phyloP scores from a whole-genome alignment of 1,139 yeast genomes.

The Magnusiomyces suaveolens region DNA sequence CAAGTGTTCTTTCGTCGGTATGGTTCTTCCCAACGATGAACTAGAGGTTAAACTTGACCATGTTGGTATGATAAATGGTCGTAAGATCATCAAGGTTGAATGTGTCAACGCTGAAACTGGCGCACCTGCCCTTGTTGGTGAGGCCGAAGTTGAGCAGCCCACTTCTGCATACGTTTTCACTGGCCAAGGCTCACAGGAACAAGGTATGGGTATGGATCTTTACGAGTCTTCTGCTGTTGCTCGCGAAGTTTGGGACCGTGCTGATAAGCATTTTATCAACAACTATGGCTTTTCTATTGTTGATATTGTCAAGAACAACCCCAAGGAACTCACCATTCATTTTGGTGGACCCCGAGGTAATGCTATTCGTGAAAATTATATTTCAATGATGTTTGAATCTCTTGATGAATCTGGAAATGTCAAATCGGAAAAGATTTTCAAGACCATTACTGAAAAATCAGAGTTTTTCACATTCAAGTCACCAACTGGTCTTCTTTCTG shows the following conservation, averaged over 20 bases:
- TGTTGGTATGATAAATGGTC: conserved; percentile 97
- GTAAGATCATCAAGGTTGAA: conserved; percentile 91
- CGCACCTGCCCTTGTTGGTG: conserved; percentile 72
- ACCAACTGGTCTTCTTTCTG: conserved; percentile 90
- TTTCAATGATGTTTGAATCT: conserved; percentile 95
- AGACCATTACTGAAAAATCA: conserved; percentile 72
- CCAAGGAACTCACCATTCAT: conserved; percentile 87
- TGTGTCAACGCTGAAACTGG: conserved; percentile 69
- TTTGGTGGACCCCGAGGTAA: conserved; percentile 98
- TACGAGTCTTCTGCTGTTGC: conserved; percentile 89
- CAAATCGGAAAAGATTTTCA: conserved; percentile 89
- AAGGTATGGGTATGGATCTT: conserved; percentile 99
- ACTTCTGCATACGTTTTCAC: conserved; percentile 93
- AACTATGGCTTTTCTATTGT: conserved; percentile 95
- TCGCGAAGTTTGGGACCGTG: conserved; percentile 93
- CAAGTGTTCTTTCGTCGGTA: conserved; percentile 83
- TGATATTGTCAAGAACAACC: conserved; percentile 92
- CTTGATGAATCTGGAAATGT: conserved; percentile 75
- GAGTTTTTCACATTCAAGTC: conserved; percentile 82
- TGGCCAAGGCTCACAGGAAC: conserved; percentile 99
- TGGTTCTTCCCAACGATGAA: conserved; percentile 94
- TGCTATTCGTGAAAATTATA: conserved; percentile 86
- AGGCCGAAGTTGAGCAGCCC: conserved; percentile 95
- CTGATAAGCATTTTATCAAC: conserved; percentile 82
- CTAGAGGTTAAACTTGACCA: conserved; percentile 86